A percentile compares a stretch with the other conserved stretches of the same genome.
Evolutionary conservation across 768 basidiomycete species (phyloP).

Genomic region (Phaeotremella skinneri): DNA sequence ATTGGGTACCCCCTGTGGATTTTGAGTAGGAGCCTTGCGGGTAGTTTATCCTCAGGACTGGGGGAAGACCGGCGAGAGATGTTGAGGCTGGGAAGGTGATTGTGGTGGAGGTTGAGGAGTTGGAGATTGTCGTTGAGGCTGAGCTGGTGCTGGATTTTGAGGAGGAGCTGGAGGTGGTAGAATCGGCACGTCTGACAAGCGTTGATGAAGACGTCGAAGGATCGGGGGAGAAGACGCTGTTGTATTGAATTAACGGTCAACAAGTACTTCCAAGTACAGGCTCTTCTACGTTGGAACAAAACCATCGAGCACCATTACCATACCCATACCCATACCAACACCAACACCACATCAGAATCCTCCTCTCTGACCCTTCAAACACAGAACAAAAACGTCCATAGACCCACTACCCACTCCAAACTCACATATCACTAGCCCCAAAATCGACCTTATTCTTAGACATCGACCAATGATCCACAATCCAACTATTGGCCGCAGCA

Average conservation of each 20-base stretch:
- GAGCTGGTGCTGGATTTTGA: slow-evolving; percentile 2
- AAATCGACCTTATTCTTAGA: slow-evolving; percentile 27
- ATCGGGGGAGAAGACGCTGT: slow-evolving; percentile 42
- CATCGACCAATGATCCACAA: slow-evolving; percentile 28
- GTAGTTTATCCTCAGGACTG: slow-evolving; percentile 39
- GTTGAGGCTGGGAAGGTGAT: slow-evolving; percentile 27
- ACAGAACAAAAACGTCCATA: too few species aligned
- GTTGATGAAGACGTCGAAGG: slow-evolving; percentile 37
- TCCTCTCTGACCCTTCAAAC: too few species aligned
- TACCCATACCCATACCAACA: too few species aligned
- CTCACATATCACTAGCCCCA: slow-evolving; percentile 35
- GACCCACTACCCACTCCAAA: too few species aligned
- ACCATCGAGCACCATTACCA: not conserved
- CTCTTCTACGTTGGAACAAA: not conserved
- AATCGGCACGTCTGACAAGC: slow-evolving; percentile 28
- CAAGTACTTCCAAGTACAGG: not conserved
- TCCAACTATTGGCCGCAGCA: slow-evolving; percentile 26
- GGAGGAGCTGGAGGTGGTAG: slow-evolving; percentile 14
- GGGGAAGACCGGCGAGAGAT: slow-evolving; percentile 24
- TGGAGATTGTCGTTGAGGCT: slow-evolving; percentile 7
- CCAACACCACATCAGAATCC: too few species aligned
- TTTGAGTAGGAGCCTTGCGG: slow-evolving; percentile 42
- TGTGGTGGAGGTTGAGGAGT: slow-evolving; percentile 12
- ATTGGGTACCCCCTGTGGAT: slow-evolving; percentile 42
- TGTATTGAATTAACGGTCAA: slow-evolving; percentile 4